Percentiles rank a stretch among this genome's conserved stretches.
phyloP scores from a whole-genome alignment of 1,139 yeast genomes.

The Scheffersomyces illinoinensis region DNA sequence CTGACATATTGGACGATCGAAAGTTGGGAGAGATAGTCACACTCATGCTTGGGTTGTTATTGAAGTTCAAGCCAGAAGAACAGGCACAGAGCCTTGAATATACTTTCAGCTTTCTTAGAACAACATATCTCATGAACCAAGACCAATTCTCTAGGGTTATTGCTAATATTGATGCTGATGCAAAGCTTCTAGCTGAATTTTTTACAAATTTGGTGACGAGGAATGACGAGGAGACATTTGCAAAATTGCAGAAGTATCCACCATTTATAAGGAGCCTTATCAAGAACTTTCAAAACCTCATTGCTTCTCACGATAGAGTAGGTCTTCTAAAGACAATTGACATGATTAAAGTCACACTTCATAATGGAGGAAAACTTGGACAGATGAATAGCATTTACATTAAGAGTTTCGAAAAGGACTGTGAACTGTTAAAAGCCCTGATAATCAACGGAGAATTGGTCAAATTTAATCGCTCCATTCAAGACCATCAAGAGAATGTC shows the following conservation, averaged over 20 bases:
- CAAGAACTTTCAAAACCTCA: constrained; percentile 22
- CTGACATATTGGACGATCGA: constrained; percentile 30
- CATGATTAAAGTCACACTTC: constrained; percentile 36
- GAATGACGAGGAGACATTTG: constrained; percentile 41
- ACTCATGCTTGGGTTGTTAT: constrained; percentile 31
- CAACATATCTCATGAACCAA: constrained; percentile 35
- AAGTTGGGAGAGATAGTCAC: constrained; percentile 33
- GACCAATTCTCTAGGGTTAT: constrained; percentile 22
- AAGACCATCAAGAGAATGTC: constrained; percentile 64
- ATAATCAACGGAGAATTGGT: constrained; percentile 50
- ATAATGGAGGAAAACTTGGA: constrained; percentile 43
- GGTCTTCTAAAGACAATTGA: constrained; percentile 30
- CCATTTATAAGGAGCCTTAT: constrained; percentile 29
- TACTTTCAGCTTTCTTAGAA: constrained; percentile 38
- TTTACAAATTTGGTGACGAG: constrained; percentile 30
- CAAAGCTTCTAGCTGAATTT: constrained; percentile 26
- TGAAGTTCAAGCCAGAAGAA: constrained; percentile 17
- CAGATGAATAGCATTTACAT: constrained; percentile 38
- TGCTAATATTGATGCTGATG: constrained; percentile 13
- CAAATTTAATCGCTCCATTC: constrained; percentile 51
- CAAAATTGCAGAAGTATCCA: constrained; percentile 30
- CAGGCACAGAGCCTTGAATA: constrained; percentile 24
- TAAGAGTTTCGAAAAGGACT: constrained; percentile 46
- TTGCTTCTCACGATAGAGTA: constrained; percentile 19
- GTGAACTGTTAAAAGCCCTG: constrained; percentile 43